Percentiles rank a stretch among this genome's conserved stretches.
These are phyloP conservation scores for Macaranga tanarius DNA, from an alignment of 441 rosid species.

Conservation along the genomic window DNA sequence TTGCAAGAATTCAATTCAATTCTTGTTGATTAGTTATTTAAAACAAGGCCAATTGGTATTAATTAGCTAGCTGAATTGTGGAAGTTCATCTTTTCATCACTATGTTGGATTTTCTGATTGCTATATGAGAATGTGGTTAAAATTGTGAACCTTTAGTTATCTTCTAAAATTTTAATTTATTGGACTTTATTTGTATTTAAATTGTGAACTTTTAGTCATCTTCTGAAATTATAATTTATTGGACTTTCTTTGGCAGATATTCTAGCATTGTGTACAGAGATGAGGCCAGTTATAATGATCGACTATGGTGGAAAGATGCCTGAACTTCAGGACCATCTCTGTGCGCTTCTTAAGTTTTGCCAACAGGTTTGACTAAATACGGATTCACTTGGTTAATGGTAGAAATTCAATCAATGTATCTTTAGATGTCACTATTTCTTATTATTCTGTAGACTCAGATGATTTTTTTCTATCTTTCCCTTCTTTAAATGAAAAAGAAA, in stretches of 20 bases:
- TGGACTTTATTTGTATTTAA: conserved; percentile 8
- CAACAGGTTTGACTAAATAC: conserved; percentile 48
- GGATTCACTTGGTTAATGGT: conserved; percentile 6
- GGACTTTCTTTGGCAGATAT: conserved; percentile 50
- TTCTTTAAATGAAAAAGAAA: neutral
- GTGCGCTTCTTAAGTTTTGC: conserved; percentile 55
- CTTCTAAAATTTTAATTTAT: neutral
- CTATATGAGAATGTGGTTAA: neutral
- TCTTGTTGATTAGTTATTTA: too few species aligned
- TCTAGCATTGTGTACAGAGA: conserved; percentile 65
- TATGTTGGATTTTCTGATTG: neutral
- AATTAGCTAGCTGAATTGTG: neutral
- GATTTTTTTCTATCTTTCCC: neutral
- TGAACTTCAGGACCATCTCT: conserved; percentile 65
- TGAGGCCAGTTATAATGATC: conserved; percentile 92
- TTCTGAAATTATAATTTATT: neutral
- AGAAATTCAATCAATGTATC: neutral
- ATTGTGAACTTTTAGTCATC: neutral
- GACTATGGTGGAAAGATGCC: conserved; percentile 98
- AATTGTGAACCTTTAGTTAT: neutral
- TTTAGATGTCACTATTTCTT: neutral
- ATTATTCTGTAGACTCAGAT: neutral
- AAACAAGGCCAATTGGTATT: too few species aligned
- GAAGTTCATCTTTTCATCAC: neutral
- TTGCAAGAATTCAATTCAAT: neutral